Percentiles rank a stretch among this genome's conserved stretches.
Conservation (phyloP, 805 yeast species). For the Vanderwaltozyma yarrowii region DNA sequence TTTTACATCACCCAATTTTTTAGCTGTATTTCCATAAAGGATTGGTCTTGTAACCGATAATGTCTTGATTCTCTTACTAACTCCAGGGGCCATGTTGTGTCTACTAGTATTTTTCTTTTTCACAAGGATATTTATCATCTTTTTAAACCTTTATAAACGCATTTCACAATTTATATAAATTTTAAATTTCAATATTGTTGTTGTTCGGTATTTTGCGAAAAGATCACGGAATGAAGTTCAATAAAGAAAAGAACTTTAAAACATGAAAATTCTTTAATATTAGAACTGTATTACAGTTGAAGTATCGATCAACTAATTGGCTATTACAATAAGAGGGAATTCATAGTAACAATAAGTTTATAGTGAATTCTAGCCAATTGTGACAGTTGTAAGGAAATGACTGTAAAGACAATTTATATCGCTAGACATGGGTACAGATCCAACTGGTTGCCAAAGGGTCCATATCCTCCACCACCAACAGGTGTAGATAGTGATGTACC, state of each 20-base stretch:
- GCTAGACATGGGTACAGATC: constrained; percentile 87
- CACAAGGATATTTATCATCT: not conserved
- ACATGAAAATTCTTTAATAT: too few relatives aligned
- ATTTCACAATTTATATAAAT: too few relatives aligned
- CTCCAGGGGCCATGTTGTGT: constrained; percentile 16
- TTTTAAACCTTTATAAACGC: not conserved
- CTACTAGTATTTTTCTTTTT: not conserved
- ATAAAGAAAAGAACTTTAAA: too few relatives aligned
- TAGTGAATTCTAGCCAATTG: too few relatives aligned
- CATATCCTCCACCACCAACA: constrained; percentile 74
- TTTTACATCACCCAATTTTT: constrained; percentile 47
- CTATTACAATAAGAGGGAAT: too few relatives aligned
- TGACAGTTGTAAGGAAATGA: constrained; percentile 26
- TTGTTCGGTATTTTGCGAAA: too few relatives aligned
- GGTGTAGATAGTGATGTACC: constrained; percentile 87
- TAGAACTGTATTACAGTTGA: too few relatives aligned
- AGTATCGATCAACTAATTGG: too few relatives aligned
- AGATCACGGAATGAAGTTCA: too few relatives aligned
- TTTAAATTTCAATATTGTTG: too few relatives aligned
- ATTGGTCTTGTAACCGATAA: constrained; percentile 70
- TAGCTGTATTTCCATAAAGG: constrained; percentile 71
- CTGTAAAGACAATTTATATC: constrained; percentile 49
- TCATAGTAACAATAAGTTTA: too few relatives aligned
- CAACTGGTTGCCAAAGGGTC: constrained; percentile 64
- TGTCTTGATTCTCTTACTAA: constrained; percentile 34